Evolutionary conservation across 2,329 filamentous ascomycete genomes (phyloP).

Genomic region (Calonectria ilicicola): DNA sequence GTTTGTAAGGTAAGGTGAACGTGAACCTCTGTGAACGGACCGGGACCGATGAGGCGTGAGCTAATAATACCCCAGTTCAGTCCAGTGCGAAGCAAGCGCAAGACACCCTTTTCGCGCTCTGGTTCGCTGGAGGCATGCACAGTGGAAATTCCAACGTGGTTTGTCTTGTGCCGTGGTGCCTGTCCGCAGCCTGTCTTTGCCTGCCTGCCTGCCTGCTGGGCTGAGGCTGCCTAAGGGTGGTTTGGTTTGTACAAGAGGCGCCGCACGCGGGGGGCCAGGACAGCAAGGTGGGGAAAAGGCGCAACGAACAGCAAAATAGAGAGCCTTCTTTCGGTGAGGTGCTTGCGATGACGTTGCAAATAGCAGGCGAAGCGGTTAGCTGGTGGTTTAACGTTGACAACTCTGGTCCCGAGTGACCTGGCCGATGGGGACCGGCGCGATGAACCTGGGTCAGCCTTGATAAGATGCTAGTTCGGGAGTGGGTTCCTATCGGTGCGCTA

Average conservation of each 20-base stretch:
- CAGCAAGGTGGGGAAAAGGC: slow-evolving; percentile 2
- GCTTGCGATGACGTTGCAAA: slow-evolving; percentile 13
- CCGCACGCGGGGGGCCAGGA: slow-evolving; percentile 1
- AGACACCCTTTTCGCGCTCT: slow-evolving; percentile 4
- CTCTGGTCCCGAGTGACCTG: slow-evolving; percentile 19
- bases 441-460: slow-evolving; percentile 2
- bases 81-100: slow-evolving; percentile 5
- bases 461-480: slow-evolving; percentile 11
- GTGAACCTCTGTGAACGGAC: slow-evolving; percentile 9
- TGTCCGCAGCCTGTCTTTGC: neutral
- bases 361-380: slow-evolving; percentile 4
- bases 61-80: slow-evolving; percentile 18
- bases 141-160: neutral
- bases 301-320: neutral
- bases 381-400: slow-evolving; percentile 11
- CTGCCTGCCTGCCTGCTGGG: slow-evolving; percentile 6
- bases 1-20: slow-evolving; percentile 12
- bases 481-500: slow-evolving; percentile 12
- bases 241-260: slow-evolving; percentile 6
- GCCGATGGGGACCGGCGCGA: slow-evolving; percentile 4
- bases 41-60: slow-evolving; percentile 16
- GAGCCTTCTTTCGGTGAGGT: neutral
- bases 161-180: neutral
- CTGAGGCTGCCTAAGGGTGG: slow-evolving; percentile 16
- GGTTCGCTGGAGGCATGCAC: slow-evolving; percentile 13